Conservation (phyloP, 2,329 filamentous ascomycete genomes). For the Podosphaera xanthii region DNA sequence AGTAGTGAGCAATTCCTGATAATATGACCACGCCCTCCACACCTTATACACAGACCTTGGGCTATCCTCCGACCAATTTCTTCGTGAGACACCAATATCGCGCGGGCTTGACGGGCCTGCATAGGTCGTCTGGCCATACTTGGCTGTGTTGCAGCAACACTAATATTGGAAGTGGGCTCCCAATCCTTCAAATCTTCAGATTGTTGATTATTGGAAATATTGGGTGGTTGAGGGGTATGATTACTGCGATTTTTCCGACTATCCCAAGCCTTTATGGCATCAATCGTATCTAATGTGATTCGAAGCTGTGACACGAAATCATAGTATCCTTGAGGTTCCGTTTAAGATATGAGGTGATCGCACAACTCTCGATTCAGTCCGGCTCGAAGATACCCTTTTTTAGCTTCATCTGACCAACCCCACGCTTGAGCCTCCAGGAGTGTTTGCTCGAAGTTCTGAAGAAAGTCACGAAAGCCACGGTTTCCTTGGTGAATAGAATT, state of each 20-base stretch:
- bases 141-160: neutral
- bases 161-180: neutral
- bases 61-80: neutral
- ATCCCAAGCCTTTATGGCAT: neutral
- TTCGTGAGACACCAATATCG: neutral
- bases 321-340: neutral
- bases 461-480: neutral
- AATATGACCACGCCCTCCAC: too few species aligned
- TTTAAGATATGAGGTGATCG: too few species aligned
- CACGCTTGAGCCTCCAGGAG: neutral
- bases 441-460: neutral
- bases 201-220: too few species aligned
- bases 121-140: neutral
- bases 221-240: too few species aligned
- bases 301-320: neutral
- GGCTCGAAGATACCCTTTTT: neutral
- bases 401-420: neutral
- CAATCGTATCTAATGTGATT: neutral
- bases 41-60: too few species aligned
- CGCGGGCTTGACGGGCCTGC: neutral
- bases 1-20: too few species aligned
- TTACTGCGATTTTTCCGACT: too few species aligned
- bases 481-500: neutral
- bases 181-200: too few species aligned
- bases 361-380: neutral